These are phyloP conservation scores for Populus simonii DNA, from an alignment of 345 rosid species.

Conservation along the genomic window DNA sequence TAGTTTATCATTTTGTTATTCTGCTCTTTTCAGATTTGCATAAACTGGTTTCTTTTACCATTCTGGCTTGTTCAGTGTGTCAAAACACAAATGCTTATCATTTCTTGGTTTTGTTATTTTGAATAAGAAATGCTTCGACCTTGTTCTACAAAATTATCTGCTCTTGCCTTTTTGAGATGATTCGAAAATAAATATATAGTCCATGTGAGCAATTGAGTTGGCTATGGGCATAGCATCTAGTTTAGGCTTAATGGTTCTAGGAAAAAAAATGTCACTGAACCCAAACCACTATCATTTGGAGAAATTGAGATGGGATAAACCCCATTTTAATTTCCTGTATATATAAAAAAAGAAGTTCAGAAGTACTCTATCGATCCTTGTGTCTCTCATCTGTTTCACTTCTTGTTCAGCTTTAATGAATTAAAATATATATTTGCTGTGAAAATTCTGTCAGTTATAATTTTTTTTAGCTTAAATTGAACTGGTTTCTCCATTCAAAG, in stretches of 20 bases:
- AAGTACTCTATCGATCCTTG: neutral
- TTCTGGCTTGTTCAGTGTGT: neutral
- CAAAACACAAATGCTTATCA: neutral
- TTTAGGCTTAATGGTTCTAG: neutral
- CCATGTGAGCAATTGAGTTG: neutral
- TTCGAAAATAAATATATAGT: neutral
- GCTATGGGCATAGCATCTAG: neutral
- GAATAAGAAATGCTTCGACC: neutral
- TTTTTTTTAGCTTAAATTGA: neutral
- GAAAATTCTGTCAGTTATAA: neutral
- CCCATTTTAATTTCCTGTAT: neutral
- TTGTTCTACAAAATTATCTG: neutral
- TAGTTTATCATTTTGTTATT: neutral
- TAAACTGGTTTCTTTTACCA: neutral
- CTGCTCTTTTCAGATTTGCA: neutral
- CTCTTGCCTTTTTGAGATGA: neutral
- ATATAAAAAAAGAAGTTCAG: neutral
- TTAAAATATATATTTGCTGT: neutral
- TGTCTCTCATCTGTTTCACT: neutral
- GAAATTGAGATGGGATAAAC: neutral
- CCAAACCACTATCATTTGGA: neutral
- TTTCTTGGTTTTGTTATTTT: neutral
- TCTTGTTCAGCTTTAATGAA: neutral
- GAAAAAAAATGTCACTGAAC: neutral
- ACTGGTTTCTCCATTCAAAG: neutral